Evolutionary conservation across 768 basidiomycete genomes (phyloP).

Genomic region (Kondoa subrosea): DNA sequence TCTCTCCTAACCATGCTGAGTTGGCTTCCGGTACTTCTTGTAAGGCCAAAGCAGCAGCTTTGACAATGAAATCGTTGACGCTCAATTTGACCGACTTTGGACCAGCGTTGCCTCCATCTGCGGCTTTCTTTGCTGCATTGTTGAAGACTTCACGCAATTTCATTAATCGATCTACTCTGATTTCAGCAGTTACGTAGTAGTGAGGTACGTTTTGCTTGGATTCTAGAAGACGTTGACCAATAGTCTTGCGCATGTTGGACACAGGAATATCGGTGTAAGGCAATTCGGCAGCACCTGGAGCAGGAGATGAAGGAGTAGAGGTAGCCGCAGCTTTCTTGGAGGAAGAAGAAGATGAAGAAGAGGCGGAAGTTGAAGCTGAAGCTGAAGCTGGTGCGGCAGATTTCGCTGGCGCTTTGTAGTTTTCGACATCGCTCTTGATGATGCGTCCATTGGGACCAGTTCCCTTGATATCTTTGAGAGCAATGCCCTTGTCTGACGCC

Average conservation of each 20-base stretch:
- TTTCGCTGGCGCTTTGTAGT: slow-evolving; percentile 46
- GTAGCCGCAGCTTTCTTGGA: slow-evolving; percentile 39
- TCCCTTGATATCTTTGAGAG: slow-evolving; percentile 74
- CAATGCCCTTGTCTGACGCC: slow-evolving; percentile 82
- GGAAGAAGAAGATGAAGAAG: slow-evolving; percentile 38
- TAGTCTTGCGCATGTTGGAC: slow-evolving; percentile 84
- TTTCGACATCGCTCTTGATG: slow-evolving; percentile 84
- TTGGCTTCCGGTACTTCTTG: slow-evolving; percentile 94
- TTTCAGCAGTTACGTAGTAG: slow-evolving; percentile 85
- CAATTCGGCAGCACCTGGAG: slow-evolving; percentile 31
- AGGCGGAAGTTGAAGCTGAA: slow-evolving; percentile 32
- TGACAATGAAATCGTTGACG: slow-evolving; percentile 96
- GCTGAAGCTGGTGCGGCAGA: slow-evolving; percentile 15
- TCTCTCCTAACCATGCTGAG: slow-evolving; percentile 91
- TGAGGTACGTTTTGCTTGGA: slow-evolving; percentile 91
- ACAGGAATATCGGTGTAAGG: slow-evolving; percentile 72
- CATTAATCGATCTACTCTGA: slow-evolving; percentile 88
- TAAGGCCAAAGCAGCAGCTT: slow-evolving; percentile 77
- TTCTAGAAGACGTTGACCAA: slow-evolving; percentile 74
- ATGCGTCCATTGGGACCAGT: slow-evolving; percentile 88
- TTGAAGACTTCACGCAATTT: slow-evolving; percentile 95
- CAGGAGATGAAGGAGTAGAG: slow-evolving; percentile 33
- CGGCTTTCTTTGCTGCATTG: slow-evolving; percentile 43
- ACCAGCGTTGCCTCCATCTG: slow-evolving; percentile 45
- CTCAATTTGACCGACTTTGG: slow-evolving; percentile 53